Evolutionary conservation across 2,329 filamentous ascomycete genomes (phyloP).

Genomic region (Diaporthe ampelina): DNA sequence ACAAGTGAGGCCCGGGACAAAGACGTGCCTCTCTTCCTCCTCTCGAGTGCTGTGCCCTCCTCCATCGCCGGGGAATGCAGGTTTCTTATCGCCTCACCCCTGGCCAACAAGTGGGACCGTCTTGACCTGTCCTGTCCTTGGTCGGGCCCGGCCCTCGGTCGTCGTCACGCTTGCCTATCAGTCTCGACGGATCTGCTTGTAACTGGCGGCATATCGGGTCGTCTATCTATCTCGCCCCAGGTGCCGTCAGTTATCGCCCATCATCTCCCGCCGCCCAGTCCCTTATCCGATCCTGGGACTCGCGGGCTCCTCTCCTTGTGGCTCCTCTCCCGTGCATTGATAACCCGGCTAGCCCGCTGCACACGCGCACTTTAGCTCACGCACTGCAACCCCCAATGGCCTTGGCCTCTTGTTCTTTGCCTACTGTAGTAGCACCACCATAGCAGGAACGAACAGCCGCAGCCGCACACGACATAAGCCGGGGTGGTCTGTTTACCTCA

Average conservation of each 20-base stretch:
- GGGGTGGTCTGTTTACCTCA: background rate
- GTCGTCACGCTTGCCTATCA: constrained; percentile 22
- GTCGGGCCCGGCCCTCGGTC: background rate
- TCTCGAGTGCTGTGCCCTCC: too few relatives aligned
- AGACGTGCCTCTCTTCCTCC: background rate
- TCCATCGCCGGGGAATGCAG: constrained; percentile 5
- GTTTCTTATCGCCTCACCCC: constrained; percentile 16
- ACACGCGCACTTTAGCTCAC: constrained; percentile 21
- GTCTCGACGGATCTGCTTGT: background rate
- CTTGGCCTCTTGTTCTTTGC: constrained; percentile 14
- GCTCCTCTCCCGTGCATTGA: constrained; percentile 1
- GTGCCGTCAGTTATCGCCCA: background rate
- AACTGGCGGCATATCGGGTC: too few relatives aligned
- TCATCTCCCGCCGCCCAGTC: constrained; percentile 12
- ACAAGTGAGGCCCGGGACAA: background rate
- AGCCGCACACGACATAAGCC: background rate
- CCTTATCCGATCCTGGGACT: constrained; percentile 22
- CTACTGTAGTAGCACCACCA: background rate
- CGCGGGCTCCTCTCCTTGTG: background rate
- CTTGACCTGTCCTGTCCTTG: background rate
- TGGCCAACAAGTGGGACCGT: constrained; percentile 10
- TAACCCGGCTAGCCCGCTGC: constrained; percentile 31
- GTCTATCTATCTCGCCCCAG: too few relatives aligned
- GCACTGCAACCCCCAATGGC: constrained; percentile 25
- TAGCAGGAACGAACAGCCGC: constrained; percentile 11